Percentiles rank a stretch among this genome's conserved stretches.
phyloP scores from a whole-genome alignment of 2,329 filamentous ascomycete genomes.

The Cadophora malorum region DNA sequence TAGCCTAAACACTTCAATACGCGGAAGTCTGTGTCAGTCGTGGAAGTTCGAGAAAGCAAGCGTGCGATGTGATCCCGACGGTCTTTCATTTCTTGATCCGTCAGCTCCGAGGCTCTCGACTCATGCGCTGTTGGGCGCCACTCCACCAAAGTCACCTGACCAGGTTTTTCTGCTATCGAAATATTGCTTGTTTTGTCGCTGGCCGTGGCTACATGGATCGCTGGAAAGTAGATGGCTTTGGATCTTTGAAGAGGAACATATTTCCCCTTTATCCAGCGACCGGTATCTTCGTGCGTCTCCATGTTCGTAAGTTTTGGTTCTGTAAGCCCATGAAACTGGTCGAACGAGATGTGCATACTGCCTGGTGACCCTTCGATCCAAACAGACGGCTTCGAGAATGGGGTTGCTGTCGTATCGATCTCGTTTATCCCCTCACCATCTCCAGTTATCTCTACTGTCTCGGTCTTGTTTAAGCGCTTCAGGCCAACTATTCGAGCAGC shows the following conservation, averaged over 20 bases:
- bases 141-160: conserved; percentile 5
- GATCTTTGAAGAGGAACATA: conserved; percentile 1
- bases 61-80: neutral
- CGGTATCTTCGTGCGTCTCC: neutral
- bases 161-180: neutral
- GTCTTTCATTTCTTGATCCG: conserved; percentile 8
- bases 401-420: too few relatives aligned
- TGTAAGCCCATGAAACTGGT: neutral
- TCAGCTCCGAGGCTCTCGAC: conserved; percentile 3
- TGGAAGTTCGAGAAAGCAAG: conserved; percentile 2
- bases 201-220: neutral
- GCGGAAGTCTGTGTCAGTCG: neutral
- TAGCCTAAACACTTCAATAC: neutral
- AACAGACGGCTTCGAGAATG: neutral
- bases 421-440: too few relatives aligned
- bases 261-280: conserved; percentile 1
- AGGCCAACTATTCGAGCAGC: conserved; percentile 2
- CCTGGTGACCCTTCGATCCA: neutral
- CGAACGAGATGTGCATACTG: neutral
- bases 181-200: neutral
- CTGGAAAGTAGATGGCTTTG: neutral
- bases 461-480: neutral
- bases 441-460: neutral
- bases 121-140: conserved; percentile 12
- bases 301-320: neutral